Evolutionary conservation across 306 rosid species (phyloP).

Genomic region (Rosa rugosa): DNA sequence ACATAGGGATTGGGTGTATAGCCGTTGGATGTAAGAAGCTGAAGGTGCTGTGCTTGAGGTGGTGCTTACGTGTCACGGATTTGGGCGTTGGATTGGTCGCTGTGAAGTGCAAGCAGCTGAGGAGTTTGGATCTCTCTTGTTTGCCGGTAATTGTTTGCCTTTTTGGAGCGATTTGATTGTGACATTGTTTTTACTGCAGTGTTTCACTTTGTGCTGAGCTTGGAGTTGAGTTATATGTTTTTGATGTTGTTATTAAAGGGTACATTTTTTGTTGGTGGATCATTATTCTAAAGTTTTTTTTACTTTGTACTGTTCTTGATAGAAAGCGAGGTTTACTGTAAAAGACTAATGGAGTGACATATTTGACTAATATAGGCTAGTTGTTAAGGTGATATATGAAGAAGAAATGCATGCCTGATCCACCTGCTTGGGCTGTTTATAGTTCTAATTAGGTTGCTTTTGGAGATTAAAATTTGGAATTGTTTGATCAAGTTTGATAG

Average conservation of each 20-base stretch:
- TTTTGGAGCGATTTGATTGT: not conserved
- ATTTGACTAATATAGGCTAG: not conserved
- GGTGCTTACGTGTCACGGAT: conserved; percentile 83
- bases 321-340: not conserved
- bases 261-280: not conserved
- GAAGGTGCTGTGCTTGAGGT: conserved; percentile 59
- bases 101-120: conserved; percentile 69
- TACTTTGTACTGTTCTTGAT: not conserved
- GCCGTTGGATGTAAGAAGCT: conserved; percentile 84
- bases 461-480: not conserved
- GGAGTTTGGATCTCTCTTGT: conserved; percentile 74
- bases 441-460: not conserved
- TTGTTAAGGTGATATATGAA: not conserved
- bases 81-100: conserved; percentile 84
- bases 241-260: not conserved
- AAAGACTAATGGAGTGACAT: not conserved
- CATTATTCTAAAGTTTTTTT: conserved; percentile 2
- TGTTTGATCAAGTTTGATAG: not conserved
- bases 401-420: not conserved
- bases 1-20: conserved; percentile 80
- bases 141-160: conserved; percentile 49
- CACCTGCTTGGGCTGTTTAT: not conserved
- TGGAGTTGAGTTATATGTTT: not conserved
- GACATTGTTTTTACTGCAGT: not conserved
- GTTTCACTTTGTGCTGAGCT: not conserved